Evolutionary conservation across 1,284 basidiomycete genomes (phyloP).

Genomic region (Tausonia pullulans): DNA sequence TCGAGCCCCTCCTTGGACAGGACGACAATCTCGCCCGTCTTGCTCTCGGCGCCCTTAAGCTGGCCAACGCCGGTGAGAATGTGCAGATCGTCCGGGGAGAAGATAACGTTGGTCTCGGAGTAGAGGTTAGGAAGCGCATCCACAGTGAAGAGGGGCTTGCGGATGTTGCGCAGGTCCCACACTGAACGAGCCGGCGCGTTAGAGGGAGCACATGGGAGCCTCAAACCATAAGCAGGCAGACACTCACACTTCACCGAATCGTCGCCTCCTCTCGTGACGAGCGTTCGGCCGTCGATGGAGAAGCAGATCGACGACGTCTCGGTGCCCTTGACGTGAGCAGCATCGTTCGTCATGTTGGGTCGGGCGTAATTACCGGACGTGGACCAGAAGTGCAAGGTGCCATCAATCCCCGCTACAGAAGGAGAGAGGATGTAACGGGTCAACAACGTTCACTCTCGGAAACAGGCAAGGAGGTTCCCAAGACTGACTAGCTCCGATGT

Average conservation of each 20-base stretch:
- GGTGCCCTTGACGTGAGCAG: constrained; percentile 68
- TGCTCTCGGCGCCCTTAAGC: constrained; percentile 47
- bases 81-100: constrained; percentile 80
- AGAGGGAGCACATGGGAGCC: not conserved
- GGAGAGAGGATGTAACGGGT: too few species aligned
- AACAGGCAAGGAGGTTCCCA: not conserved
- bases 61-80: constrained; percentile 63
- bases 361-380: constrained; percentile 82
- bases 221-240: not conserved
- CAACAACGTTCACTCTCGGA: not conserved
- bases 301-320: constrained; percentile 77
- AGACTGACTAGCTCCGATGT: constrained; percentile 69
- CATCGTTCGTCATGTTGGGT: constrained; percentile 72
- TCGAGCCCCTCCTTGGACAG: constrained; percentile 57
- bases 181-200: constrained; percentile 42
- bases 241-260: constrained; percentile 82
- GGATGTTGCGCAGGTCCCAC: constrained; percentile 85
- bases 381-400: constrained; percentile 85
- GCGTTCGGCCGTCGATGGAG: constrained; percentile 64
- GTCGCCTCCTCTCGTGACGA: constrained; percentile 82
- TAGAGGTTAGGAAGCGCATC: constrained; percentile 63
- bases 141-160: constrained; percentile 62
- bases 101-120: constrained; percentile 80
- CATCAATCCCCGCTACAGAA: constrained; percentile 69
- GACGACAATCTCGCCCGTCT: constrained; percentile 56